Evolutionary conservation across 805 yeast species (phyloP), one percentile per base, ranked within the genome.

Genomic region (Grigorovia jiainica): DNA sequence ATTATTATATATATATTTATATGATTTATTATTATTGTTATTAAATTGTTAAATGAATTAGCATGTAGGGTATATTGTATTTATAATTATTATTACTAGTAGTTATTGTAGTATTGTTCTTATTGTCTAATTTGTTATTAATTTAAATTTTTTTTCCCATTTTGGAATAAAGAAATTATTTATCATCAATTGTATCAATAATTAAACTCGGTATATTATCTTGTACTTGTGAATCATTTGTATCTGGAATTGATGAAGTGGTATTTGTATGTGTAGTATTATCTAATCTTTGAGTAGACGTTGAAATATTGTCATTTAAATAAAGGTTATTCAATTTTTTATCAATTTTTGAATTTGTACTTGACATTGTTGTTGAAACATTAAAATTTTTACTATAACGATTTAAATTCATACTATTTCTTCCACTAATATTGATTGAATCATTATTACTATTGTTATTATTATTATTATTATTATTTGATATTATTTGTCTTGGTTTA

Each of bases 181-280:
- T 27, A 13, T 27, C 31, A 37, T 41, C 36, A 8, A 43, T 39
- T 7, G 43, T 45, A 18, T 43, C 44, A 19, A 45, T 42, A 15
- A 34, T 40, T 21, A 47, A 43, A 34, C 42, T 43, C 15, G 50
- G 50, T 25, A 46, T 19, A 27, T 27, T 39, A 36, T 46, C 47
- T 32, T 48, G 47, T 13, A 50, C 27, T 31, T 52, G 48, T 4
- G 49, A 48, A 36, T 51, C 51, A 19, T 48, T 47, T 1, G 57
- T 50, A n/a, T 55, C 58, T 6, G 57, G 58, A 18, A 55, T 47
- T 5, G 58, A 53, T 17, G 53, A 45, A 1, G 52, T 47, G 10
- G 53, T 50, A 13, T 44, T 44, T 18, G 52, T 48, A 23, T 44
- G 37, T 5, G 50, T 48, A 10, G 42, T 36, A 31, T 41, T 42